Evolutionary conservation across 495 filamentous ascomycete species (phyloP).

Genomic region (Tuber brumale): DNA sequence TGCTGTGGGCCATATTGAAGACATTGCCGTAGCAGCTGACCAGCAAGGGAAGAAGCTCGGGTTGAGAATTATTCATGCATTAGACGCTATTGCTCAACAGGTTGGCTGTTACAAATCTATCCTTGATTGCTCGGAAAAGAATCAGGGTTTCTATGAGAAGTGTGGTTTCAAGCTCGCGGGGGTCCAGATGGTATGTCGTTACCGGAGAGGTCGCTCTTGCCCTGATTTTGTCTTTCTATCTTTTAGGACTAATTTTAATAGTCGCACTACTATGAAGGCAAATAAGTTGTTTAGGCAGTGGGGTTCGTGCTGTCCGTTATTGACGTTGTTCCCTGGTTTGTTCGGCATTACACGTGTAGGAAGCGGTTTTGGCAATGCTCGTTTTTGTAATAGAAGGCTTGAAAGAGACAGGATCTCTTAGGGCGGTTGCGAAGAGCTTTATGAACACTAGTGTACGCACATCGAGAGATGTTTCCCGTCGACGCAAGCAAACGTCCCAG

Average conservation of each 20-base stretch:
- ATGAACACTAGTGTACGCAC: not conserved
- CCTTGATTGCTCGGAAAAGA: slow-evolving; percentile 70
- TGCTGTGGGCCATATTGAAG: slow-evolving; percentile 91
- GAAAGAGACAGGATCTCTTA: not conserved
- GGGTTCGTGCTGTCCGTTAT: not conserved
- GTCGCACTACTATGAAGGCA: slow-evolving; percentile 39
- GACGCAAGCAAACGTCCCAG: not conserved
- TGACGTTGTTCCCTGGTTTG: not conserved
- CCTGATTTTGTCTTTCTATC: not conserved
- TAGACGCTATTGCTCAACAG: slow-evolving; percentile 55
- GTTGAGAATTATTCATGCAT: slow-evolving; percentile 82
- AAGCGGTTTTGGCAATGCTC: not conserved
- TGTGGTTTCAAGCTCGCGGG: slow-evolving; percentile 92
- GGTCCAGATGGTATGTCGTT: slow-evolving; percentile 69
- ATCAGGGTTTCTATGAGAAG: slow-evolving; percentile 98
- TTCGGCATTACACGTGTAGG: not conserved
- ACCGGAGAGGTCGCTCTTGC: not conserved
- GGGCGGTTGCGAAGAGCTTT: not conserved
- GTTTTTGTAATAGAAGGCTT: not conserved
- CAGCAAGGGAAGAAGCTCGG: slow-evolving; percentile 97
- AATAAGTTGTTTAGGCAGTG: slow-evolving; percentile 10
- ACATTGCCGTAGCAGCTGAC: slow-evolving; percentile 87
- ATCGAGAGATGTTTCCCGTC: not conserved
- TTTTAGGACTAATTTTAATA: slow-evolving; percentile 14
- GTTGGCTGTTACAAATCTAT: slow-evolving; percentile 50